These are phyloP conservation scores for Stagonosporopsis tanaceti DNA, from an alignment of 2,329 filamentous ascomycete genomes.

Conservation along the genomic window DNA sequence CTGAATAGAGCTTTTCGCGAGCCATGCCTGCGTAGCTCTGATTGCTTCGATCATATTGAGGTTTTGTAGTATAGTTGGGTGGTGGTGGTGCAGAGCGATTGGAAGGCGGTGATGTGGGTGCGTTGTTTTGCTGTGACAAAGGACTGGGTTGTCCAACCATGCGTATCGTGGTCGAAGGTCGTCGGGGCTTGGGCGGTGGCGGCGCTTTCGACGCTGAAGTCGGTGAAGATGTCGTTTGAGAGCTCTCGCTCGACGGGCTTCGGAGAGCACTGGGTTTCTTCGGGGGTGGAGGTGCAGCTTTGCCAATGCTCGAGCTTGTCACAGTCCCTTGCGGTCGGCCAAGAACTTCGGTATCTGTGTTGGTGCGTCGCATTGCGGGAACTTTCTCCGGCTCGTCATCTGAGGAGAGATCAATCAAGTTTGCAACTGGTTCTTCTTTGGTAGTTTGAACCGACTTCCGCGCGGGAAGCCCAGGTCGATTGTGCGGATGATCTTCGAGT, in stretches of 20 bases:
- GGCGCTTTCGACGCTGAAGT: constrained; percentile 43
- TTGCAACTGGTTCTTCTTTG: constrained; percentile 40
- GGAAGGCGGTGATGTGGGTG: constrained; percentile 39
- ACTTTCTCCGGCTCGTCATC: constrained; percentile 46
- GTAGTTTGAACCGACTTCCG: constrained; percentile 38
- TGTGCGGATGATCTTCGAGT: constrained; percentile 43
- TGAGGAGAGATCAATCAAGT: constrained; percentile 59
- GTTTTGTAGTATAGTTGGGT: constrained; percentile 33
- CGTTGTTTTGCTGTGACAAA: constrained; percentile 35
- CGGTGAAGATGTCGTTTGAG: constrained; percentile 15
- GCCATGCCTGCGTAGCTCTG: constrained; percentile 49
- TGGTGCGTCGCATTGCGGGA: constrained; percentile 32
- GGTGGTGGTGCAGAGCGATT: constrained; percentile 40
- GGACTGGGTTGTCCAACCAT: constrained; percentile 33
- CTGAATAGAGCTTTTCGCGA: constrained; percentile 50
- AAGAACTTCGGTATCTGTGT: constrained; percentile 35
- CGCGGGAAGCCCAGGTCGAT: constrained; percentile 48
- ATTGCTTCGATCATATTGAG: constrained; percentile 38
- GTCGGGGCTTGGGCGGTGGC: constrained; percentile 45
- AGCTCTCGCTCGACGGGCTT: constrained; percentile 46
- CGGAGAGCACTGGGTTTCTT: constrained; percentile 50
- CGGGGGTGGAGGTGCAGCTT: constrained; percentile 43
- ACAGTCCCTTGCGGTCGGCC: constrained; percentile 1
- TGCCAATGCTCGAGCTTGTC: constrained; percentile 22
- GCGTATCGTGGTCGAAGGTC: constrained; percentile 32